These are phyloP conservation scores for Exophiala sp. DNA, from an alignment of 2,329 filamentous ascomycete species.

Conservation along the genomic window DNA sequence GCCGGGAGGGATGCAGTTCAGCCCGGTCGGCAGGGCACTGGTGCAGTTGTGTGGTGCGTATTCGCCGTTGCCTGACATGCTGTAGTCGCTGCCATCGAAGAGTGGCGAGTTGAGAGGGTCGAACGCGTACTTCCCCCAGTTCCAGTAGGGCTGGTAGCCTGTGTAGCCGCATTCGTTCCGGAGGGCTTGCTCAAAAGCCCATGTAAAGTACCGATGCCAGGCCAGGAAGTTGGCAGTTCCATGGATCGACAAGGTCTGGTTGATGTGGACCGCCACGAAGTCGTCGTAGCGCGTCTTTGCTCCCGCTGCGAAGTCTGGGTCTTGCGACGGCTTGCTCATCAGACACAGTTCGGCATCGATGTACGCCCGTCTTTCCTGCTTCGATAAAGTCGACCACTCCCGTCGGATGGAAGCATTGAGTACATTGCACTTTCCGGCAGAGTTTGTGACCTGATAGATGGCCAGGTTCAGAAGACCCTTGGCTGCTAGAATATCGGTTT, in stretches of 20 bases:
- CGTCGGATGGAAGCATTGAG: slow-evolving; percentile 37
- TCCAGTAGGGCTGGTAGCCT: slow-evolving; percentile 41
- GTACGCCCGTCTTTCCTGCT: slow-evolving; percentile 29
- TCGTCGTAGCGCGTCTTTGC: slow-evolving; percentile 46
- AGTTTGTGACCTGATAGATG: slow-evolving; percentile 24
- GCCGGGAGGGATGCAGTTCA: slow-evolving; percentile 25
- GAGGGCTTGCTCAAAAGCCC: slow-evolving; percentile 40
- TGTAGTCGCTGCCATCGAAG: slow-evolving; percentile 36
- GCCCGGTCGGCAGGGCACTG: slow-evolving; percentile 8
- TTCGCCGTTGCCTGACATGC: slow-evolving; percentile 32
- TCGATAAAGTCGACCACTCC: slow-evolving; percentile 38
- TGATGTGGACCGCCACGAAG: slow-evolving; percentile 37
- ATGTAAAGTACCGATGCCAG: slow-evolving; percentile 43
- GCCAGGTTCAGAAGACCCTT: slow-evolving; percentile 34
- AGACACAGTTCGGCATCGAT: slow-evolving; percentile 37
- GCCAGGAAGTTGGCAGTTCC: slow-evolving; percentile 35
- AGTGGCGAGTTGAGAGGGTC: slow-evolving; percentile 32
- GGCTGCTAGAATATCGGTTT: slow-evolving; percentile 34
- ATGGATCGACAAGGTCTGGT: slow-evolving; percentile 34
- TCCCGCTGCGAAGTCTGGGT: slow-evolving; percentile 36
- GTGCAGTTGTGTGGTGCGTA: slow-evolving; percentile 13
- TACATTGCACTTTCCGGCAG: slow-evolving; percentile 32
- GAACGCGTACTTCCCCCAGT: slow-evolving; percentile 33
- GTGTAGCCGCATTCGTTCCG: slow-evolving; percentile 42
- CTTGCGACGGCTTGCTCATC: slow-evolving; percentile 27